Base-by-base conservation (phyloP, 768 basidiomycete species). In the Russula sp. region DNA sequence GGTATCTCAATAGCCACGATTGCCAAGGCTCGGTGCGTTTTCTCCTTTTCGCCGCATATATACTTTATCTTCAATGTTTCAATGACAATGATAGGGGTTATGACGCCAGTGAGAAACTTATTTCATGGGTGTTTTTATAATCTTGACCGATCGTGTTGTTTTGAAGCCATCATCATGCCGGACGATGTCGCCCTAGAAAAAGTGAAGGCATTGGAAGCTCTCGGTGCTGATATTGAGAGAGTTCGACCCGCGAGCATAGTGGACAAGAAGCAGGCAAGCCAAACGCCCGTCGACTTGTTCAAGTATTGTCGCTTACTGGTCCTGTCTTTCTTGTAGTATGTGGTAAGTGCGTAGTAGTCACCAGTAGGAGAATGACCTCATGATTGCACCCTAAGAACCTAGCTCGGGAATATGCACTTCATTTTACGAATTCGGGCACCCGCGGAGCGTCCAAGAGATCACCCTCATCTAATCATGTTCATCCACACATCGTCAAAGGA, bases 1-100 rank as follows among this genome's bases (percentile, higher is more conserved):
- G 94, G 97, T 7, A 98, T 98, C 62, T 97, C 94, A 1, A 87
- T 99, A 57, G 96, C 97, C 0, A 97, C 91, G 3, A 90, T 99
- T 57, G 90, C 94, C 1, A 82, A 83, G 67, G 94, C 94, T 13
- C 86, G 89, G 93, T 91, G 68, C 55, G 82, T 56, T 38, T 59
- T 1, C 5, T 50, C 46, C 20, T 62, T 6, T 18, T 16, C 2
- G 3, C 34, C 34, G 6, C 14, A 32, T 14, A 69, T 42, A 18
- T 24, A 53, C 28, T 59, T 57, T 13, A 11, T 54, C 2, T 10
- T 26, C 5, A 30, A 2, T n/a, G n/a, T 30, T 30, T 30, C 44
- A 55, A 22, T 46, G 44, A 30, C 32, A n/a, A 28, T 48, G 36
- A 22, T 40, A 94, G 93, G 75, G 94, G 94, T 28, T 97, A 96